phyloP scores from a whole-genome alignment of 306 rosid genomes.

The Bauhinia variegata region DNA sequence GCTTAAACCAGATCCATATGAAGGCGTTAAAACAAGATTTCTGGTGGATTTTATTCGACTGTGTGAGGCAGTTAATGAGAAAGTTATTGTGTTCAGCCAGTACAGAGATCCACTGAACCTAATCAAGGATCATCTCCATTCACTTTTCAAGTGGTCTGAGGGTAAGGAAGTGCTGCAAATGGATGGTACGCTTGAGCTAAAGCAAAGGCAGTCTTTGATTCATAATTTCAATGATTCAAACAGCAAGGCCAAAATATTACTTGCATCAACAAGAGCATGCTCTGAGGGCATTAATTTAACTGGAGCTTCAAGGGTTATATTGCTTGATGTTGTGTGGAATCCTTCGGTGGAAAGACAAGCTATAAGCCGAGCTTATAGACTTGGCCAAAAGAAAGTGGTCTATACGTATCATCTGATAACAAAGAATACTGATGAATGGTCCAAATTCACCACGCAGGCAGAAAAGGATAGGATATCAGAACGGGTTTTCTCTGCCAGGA shows the following conservation, averaged over 20 bases:
- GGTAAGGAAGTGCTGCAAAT: slow-evolving; percentile 35
- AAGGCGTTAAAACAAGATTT: slow-evolving; percentile 45
- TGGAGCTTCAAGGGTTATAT: slow-evolving; percentile 53
- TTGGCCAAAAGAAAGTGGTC: slow-evolving; percentile 44
- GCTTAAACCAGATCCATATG: slow-evolving; percentile 24
- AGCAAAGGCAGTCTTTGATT: slow-evolving; percentile 31
- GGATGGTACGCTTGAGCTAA: slow-evolving; percentile 21
- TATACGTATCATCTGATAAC: slow-evolving; percentile 43
- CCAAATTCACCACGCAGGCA: slow-evolving; percentile 34
- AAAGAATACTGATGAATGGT: slow-evolving; percentile 27
- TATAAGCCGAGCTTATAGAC: slow-evolving; percentile 43
- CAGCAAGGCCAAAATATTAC: slow-evolving; percentile 36
- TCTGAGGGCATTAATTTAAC: slow-evolving; percentile 42
- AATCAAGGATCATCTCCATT: slow-evolving; percentile 29
- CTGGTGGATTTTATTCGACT: slow-evolving; percentile 39
- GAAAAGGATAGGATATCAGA: slow-evolving; percentile 45
- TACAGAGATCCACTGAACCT: slow-evolving; percentile 27
- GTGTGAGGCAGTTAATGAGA: slow-evolving; percentile 37
- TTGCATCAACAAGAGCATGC: slow-evolving; percentile 44
- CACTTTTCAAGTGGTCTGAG: slow-evolving; percentile 29
- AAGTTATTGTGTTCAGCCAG: slow-evolving; percentile 49
- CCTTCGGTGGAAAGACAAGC: slow-evolving; percentile 49
- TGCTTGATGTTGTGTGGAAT: slow-evolving; percentile 54
- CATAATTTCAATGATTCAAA: slow-evolving; percentile 38
- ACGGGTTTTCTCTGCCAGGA: slow-evolving; percentile 36